Evolutionary conservation across 345 rosid genomes (phyloP), one percentile per base, ranked within the genome.

Genomic region (Boechera stricta): DNA sequence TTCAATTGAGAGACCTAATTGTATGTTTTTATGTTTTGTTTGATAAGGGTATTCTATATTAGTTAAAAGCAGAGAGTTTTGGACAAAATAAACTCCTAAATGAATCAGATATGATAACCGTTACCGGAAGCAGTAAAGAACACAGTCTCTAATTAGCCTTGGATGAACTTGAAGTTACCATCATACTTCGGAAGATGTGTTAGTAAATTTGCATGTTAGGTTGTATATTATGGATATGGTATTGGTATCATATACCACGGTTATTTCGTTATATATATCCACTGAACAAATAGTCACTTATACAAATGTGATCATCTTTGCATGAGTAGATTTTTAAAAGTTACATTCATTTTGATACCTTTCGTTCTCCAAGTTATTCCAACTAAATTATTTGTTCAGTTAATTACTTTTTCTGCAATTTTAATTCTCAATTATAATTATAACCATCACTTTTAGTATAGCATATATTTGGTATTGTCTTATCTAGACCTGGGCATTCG

Each of bases 341-440:
- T 52, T 6, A 56, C 38, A 57, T 57, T 57, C 48, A 21, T 39
- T 61, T 42, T 42, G 18, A 26, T 63, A 42, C 36, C 31, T 67
- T 35, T 51, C 7, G 32, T 4, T 35, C 33, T 49, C 28, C 15
- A 53, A 67, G 49, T 42, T 56, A n/a, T 44, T 70, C 29, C 32
- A 56, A 56, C 54, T 29, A n/a, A 4, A n/a, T 29, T 42, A 10
- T 56, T 16, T 44, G 3, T 29, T 11, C 13, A 70, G 10, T 16
- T 16, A 56, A 42, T 2, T n/a, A 5, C 11, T 28, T 39, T 55
- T 67, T 16, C n/a, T 38, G n/a, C 38, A 38, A 26, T 26, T 26
- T 68, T 54, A 11, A 36, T 61, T 49, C 10, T 7, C 54, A 3
- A 18, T 49, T 49, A 51, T 38, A 51, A 38, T 5, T 51, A 36